These are phyloP conservation scores for Candolleomyces efflorescens DNA, from an alignment of 768 basidiomycete genomes.

Conservation along the genomic window DNA sequence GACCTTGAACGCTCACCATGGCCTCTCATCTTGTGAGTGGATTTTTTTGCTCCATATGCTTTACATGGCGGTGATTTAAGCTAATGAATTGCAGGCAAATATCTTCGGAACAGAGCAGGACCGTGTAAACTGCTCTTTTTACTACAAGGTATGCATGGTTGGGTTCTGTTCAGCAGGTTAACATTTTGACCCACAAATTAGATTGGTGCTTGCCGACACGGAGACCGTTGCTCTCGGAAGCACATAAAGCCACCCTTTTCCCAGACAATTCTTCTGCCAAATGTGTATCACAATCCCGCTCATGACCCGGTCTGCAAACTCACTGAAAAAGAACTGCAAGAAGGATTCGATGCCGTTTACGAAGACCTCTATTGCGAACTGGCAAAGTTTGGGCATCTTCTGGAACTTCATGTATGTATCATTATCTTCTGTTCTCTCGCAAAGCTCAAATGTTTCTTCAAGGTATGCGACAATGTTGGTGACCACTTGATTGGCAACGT, in stretches of 20 bases:
- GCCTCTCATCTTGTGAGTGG: conserved; percentile 74
- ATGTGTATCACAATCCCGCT: conserved; percentile 97
- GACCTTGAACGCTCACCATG: conserved; percentile 26
- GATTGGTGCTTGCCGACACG: conserved; percentile 99
- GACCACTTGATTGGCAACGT: conserved; percentile 98
- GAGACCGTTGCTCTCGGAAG: conserved; percentile 96
- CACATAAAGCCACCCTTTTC: conserved; percentile 98
- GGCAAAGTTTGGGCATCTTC: conserved; percentile 89
- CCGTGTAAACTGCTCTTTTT: conserved; percentile 98
- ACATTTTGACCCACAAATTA: conserved; percentile 22
- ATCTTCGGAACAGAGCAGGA: conserved; percentile 95
- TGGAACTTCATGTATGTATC: conserved; percentile 84
- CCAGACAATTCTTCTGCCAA: conserved; percentile 93
- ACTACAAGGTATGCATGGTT: conserved; percentile 72
- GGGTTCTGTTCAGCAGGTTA: conserved; percentile 1
- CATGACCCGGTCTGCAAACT: conserved; percentile 90
- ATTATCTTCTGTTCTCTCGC: conserved; percentile 2
- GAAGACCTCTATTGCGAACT: conserved; percentile 95
- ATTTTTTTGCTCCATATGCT: not conserved
- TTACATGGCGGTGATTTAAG: not conserved
- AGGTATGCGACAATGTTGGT: conserved; percentile 99
- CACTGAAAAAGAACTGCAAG: conserved; percentile 82
- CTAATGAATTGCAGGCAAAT: conserved; percentile 56
- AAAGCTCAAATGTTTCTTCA: not conserved
- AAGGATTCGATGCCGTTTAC: conserved; percentile 91